Evolutionary conservation across 2,329 filamentous ascomycete genomes (phyloP).

Genomic region (Cucurbitaria berberidis): DNA sequence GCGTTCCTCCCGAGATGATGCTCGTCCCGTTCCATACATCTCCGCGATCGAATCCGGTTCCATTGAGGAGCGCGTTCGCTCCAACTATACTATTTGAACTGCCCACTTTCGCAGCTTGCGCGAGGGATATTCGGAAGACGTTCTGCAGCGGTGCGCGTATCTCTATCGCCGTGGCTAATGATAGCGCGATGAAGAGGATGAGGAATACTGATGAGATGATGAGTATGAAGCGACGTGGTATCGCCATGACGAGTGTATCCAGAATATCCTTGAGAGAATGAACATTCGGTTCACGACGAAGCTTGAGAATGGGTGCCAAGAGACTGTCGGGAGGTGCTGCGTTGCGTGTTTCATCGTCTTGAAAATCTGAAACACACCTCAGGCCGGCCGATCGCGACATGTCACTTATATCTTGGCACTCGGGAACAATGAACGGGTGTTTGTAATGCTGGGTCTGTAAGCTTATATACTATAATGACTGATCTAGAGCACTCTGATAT

Average conservation of each 20-base stretch:
- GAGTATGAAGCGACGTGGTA: slow-evolving; percentile 28
- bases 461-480: too few species aligned
- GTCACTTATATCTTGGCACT: neutral
- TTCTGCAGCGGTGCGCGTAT: slow-evolving; percentile 30
- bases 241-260: slow-evolving; percentile 20
- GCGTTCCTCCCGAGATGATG: slow-evolving; percentile 17
- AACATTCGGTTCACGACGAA: neutral
- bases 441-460: neutral
- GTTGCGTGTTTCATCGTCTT: slow-evolving; percentile 26
- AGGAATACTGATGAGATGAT: slow-evolving; percentile 32
- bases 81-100: slow-evolving; percentile 22
- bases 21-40: slow-evolving; percentile 32
- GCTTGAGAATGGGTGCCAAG: slow-evolving; percentile 6
- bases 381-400: neutral
- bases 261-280: neutral
- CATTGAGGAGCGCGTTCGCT: slow-evolving; percentile 36
- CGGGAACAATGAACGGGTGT: neutral
- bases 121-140: slow-evolving; percentile 30
- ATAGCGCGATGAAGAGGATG: slow-evolving; percentile 38
- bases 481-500: too few species aligned
- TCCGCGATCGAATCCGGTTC: slow-evolving; percentile 36
- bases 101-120: slow-evolving; percentile 34
- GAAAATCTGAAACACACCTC: slow-evolving; percentile 15
- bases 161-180: slow-evolving; percentile 37
- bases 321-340: slow-evolving; percentile 18